Conservation (phyloP, 768 basidiomycete genomes). For the Termitomyces sp. region DNA sequence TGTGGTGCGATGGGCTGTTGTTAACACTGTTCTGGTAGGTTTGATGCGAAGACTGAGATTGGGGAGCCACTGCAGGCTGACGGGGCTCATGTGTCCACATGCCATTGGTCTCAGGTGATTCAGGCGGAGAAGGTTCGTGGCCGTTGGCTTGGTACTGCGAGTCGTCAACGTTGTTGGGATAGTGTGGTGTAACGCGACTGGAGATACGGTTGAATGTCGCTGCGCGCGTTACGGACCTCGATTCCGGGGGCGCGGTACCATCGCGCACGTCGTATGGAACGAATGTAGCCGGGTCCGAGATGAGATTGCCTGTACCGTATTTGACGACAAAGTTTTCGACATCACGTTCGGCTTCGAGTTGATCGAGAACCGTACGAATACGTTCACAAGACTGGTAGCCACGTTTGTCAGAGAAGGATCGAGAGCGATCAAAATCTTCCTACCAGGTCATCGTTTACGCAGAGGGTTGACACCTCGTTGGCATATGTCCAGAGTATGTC, state of each 20-base stretch:
- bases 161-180: slow-evolving; percentile 9
- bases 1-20: background rate
- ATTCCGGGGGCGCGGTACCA: slow-evolving; percentile 15
- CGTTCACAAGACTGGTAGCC: slow-evolving; percentile 80
- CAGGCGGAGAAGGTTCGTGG: slow-evolving; percentile 41
- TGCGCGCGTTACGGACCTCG: slow-evolving; percentile 19
- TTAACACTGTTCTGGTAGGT: background rate
- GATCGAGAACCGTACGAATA: slow-evolving; percentile 80
- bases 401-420: slow-evolving; percentile 3
- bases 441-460: slow-evolving; percentile 90
- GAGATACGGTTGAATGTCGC: slow-evolving; percentile 29
- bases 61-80: background rate
- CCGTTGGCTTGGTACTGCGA: slow-evolving; percentile 14
- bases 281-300: slow-evolving; percentile 75
- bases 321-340: slow-evolving; percentile 82
- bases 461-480: slow-evolving; percentile 91
- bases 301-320: slow-evolving; percentile 81
- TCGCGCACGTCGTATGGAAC: slow-evolving; percentile 54
- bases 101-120: slow-evolving; percentile 31
- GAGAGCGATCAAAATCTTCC: background rate
- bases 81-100: slow-evolving; percentile 8
- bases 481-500: slow-evolving; percentile 95
- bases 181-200: slow-evolving; percentile 18
- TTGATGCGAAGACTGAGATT: background rate
- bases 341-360: slow-evolving; percentile 81